phyloP scores from a whole-genome alignment of 2,329 filamentous ascomycete genomes.

The Truncatella angustata region DNA sequence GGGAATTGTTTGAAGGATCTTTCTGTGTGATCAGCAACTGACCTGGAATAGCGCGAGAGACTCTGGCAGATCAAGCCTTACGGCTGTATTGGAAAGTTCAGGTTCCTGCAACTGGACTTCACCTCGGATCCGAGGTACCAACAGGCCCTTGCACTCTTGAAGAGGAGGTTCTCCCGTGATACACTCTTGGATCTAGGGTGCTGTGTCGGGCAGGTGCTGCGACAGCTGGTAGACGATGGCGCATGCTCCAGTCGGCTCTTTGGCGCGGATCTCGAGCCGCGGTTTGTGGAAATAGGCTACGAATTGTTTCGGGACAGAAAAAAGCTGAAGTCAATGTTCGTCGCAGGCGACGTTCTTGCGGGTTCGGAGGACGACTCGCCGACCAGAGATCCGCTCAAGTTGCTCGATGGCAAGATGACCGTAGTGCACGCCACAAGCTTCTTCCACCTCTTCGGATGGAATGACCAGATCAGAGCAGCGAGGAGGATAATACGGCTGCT shows the following conservation, averaged over 20 bases:
- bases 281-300: slow-evolving; percentile 9
- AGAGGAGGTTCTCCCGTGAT: slow-evolving; percentile 30
- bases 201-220: slow-evolving; percentile 10
- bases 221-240: slow-evolving; percentile 7
- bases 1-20: neutral
- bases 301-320: slow-evolving; percentile 10
- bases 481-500: slow-evolving; percentile 44
- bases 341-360: slow-evolving; percentile 20
- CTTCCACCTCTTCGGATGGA: slow-evolving; percentile 29
- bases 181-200: slow-evolving; percentile 10
- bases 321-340: slow-evolving; percentile 2
- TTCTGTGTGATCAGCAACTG: neutral
- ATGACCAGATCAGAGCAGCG: slow-evolving; percentile 43
- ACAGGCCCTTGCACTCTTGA: slow-evolving; percentile 31
- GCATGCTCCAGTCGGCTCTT: neutral
- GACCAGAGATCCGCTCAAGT: neutral
- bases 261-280: slow-evolving; percentile 7
- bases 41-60: slow-evolving; percentile 38
- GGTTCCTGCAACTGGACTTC: slow-evolving; percentile 16
- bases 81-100: slow-evolving; percentile 11
- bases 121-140: neutral
- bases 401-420: slow-evolving; percentile 30
- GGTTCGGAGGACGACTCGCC: slow-evolving; percentile 38
- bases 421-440: slow-evolving; percentile 9
- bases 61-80: slow-evolving; percentile 40